Conservation (phyloP, 345 rosid genomes). For the Euclidium syriacum region DNA sequence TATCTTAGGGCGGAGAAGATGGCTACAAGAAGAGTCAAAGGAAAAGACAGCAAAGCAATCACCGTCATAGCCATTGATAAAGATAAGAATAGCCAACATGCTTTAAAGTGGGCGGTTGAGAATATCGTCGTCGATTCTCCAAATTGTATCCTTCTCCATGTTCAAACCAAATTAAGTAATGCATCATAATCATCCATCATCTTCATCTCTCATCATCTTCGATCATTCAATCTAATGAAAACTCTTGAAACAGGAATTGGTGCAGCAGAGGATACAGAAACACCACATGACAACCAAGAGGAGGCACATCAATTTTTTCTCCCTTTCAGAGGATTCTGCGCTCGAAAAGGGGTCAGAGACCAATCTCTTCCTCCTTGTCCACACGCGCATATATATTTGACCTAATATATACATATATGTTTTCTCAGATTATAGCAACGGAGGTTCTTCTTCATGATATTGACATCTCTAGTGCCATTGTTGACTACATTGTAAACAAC, state of each 20-base stretch:
- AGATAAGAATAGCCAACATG: slow-evolving; percentile 78
- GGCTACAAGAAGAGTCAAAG: slow-evolving; percentile 23
- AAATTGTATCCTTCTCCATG: slow-evolving; percentile 68
- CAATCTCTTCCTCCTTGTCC: slow-evolving; percentile 3
- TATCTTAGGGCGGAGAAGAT: background rate
- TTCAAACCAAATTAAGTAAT: slow-evolving; percentile 32
- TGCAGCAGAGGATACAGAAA: slow-evolving; percentile 32
- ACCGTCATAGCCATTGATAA: slow-evolving; percentile 64
- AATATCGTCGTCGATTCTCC: slow-evolving; percentile 56
- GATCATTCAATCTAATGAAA: slow-evolving; percentile 3
- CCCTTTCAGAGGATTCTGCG: slow-evolving; percentile 62
- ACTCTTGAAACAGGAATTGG: slow-evolving; percentile 23
- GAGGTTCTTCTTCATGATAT: slow-evolving; percentile 57
- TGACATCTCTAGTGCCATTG: slow-evolving; percentile 53
- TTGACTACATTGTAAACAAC: slow-evolving; percentile 39
- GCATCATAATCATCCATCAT: background rate
- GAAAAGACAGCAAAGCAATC: slow-evolving; percentile 32
- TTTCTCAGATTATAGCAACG: slow-evolving; percentile 44
- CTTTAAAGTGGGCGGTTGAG: slow-evolving; percentile 76
- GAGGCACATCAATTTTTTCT: slow-evolving; percentile 56
- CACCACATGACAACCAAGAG: slow-evolving; percentile 40
- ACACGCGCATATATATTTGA: background rate
- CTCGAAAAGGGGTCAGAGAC: slow-evolving; percentile 62
- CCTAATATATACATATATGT: background rate
- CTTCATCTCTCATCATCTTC: background rate